phyloP scores from a whole-genome alignment of 2,329 filamentous ascomycete species.

The Raffaelea ambrosiae region DNA sequence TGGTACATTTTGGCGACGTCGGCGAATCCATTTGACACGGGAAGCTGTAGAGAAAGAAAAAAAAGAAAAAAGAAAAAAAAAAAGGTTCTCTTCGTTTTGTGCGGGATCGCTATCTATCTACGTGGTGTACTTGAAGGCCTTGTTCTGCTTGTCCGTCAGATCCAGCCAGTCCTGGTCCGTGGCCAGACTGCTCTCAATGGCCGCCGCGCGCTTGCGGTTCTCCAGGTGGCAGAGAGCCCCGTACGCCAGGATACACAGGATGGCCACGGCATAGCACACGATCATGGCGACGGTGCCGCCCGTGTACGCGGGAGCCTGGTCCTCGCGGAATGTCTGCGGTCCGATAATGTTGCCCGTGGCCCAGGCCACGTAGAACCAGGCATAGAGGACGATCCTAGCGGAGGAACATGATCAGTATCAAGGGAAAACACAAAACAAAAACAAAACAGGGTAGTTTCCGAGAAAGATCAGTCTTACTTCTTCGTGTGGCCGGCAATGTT shows the following conservation, averaged over 20 bases:
- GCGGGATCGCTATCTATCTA: too few species aligned
- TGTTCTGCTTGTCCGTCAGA: conserved; percentile 50
- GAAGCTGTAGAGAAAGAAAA: too few species aligned
- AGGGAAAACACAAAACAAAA: background rate
- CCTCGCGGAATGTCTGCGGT: too few species aligned
- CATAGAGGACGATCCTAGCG: conserved; percentile 8
- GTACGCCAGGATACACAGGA: conserved; percentile 7
- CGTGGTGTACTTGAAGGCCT: conserved; percentile 33
- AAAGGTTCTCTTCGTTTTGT: too few species aligned
- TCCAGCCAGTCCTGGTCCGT: conserved; percentile 32
- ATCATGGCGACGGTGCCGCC: conserved; percentile 35
- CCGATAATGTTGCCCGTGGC: conserved; percentile 14
- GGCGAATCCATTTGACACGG: too few species aligned
- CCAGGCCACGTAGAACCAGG: conserved; percentile 23
- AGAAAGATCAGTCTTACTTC: conserved; percentile 3
- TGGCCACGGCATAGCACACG: conserved; percentile 10
- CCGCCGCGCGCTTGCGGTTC: background rate
- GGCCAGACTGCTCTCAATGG: background rate
- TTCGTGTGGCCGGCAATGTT: conserved; percentile 14
- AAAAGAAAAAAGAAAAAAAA: too few species aligned
- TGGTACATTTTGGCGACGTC: conserved; percentile 6
- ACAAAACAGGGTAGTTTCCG: background rate
- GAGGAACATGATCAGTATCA: background rate
- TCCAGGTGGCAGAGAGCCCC: conserved; percentile 5
- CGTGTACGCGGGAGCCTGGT: conserved; percentile 42